Conservation (phyloP, 192 early-diverging fungal genomes). For the Spizellomyces sp. region DNA sequence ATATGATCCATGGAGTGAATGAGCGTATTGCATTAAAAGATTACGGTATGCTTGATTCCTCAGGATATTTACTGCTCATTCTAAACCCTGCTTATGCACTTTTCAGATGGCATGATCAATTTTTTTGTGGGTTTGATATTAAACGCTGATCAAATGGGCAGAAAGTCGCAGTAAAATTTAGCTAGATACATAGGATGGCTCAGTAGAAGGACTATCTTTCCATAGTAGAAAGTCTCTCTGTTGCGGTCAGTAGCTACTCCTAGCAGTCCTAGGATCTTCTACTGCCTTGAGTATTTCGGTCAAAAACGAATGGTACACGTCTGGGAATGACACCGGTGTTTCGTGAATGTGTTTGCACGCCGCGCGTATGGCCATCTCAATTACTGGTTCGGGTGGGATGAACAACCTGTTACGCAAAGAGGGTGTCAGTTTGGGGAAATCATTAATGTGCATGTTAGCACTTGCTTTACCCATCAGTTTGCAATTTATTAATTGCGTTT, state of each 20-base stretch:
- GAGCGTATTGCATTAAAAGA: slow-evolving; percentile 28
- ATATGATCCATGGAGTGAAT: slow-evolving; percentile 26
- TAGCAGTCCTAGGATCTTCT: no score
- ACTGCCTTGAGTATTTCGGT: no score
- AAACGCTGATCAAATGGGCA: no score
- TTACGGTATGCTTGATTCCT: slow-evolving; percentile 7
- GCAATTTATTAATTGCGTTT: not conserved
- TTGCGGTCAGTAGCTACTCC: no score
- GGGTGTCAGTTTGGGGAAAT: not conserved
- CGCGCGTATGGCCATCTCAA: not conserved
- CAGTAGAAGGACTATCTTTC: no score
- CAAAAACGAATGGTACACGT: not conserved
- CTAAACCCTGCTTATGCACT: not conserved
- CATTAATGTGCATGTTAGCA: no score
- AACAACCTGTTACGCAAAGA: not conserved
- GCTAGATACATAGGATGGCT: no score
- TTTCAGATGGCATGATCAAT: slow-evolving; percentile 16
- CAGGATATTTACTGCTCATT: not conserved
- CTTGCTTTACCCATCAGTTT: no score
- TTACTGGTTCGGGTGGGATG: not conserved
- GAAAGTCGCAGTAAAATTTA: no score
- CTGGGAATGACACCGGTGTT: not conserved
- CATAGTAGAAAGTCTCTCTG: no score
- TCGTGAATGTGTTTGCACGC: not conserved
- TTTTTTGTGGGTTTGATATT: slow-evolving; percentile 20